phyloP scores from a whole-genome alignment of 1,139 yeast genomes.

The Oligophagozyma castellii region DNA sequence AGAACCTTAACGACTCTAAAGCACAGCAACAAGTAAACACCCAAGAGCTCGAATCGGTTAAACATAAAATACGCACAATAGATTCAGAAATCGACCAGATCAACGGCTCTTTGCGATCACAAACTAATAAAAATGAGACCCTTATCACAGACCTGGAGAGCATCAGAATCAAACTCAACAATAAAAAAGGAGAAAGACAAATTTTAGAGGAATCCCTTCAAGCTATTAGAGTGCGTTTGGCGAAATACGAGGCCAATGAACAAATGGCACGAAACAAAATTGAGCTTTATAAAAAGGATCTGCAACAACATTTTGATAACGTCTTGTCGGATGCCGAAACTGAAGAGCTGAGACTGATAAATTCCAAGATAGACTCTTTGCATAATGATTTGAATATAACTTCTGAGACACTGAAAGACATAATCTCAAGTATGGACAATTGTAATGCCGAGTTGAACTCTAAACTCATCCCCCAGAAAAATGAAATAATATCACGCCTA shows the following conservation, averaged over 20 bases:
- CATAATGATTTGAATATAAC: slow-evolving; percentile 33
- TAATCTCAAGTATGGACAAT: slow-evolving; percentile 39
- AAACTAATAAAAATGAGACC: slow-evolving; percentile 32
- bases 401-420: slow-evolving; percentile 32
- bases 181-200: slow-evolving; percentile 29
- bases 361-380: slow-evolving; percentile 27
- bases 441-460: slow-evolving; percentile 47
- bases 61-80: slow-evolving; percentile 26
- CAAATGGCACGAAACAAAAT: slow-evolving; percentile 21
- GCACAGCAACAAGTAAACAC: slow-evolving; percentile 32
- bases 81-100: slow-evolving; percentile 34
- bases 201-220: slow-evolving; percentile 32
- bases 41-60: slow-evolving; percentile 27
- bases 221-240: slow-evolving; percentile 23
- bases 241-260: slow-evolving; percentile 16
- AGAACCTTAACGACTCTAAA: slow-evolving; percentile 38
- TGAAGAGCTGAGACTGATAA: slow-evolving; percentile 29
- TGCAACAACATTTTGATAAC: slow-evolving; percentile 40
- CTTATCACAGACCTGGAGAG: slow-evolving; percentile 32
- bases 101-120: slow-evolving; percentile 35
- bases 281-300: slow-evolving; percentile 36
- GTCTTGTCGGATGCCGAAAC: slow-evolving; percentile 37
- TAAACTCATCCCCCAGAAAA: slow-evolving; percentile 34
- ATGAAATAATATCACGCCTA: slow-evolving; percentile 10
- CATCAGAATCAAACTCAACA: slow-evolving; percentile 27